Percentiles rank a stretch among this genome's conserved stretches.
phyloP scores from a whole-genome alignment of 2,329 filamentous ascomycete genomes.

The Leptographium procerum region DNA sequence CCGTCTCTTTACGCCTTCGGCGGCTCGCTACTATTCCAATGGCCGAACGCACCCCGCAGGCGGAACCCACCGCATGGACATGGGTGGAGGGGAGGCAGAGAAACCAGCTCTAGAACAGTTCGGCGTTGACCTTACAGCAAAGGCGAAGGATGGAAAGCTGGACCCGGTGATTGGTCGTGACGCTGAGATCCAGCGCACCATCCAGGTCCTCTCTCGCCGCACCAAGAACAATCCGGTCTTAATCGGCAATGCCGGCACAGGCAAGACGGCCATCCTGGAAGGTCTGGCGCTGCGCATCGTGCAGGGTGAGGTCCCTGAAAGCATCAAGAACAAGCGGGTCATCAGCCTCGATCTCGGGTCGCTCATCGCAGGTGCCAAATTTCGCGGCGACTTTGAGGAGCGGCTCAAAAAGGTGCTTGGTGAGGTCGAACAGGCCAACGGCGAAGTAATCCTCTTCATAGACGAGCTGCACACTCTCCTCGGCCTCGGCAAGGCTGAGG shows the following conservation, averaged over 20 bases:
- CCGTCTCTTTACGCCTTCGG: slow-evolving; percentile 24
- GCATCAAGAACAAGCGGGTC: slow-evolving; percentile 87
- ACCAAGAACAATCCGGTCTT: slow-evolving; percentile 95
- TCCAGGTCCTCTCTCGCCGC: slow-evolving; percentile 81
- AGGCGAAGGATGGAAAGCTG: slow-evolving; percentile 77
- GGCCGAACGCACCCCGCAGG: slow-evolving; percentile 78
- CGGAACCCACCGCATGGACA: slow-evolving; percentile 87
- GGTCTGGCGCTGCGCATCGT: slow-evolving; percentile 85
- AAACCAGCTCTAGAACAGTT: slow-evolving; percentile 86
- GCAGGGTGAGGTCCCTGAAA: slow-evolving; percentile 85
- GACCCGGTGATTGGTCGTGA: slow-evolving; percentile 95
- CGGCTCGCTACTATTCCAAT: slow-evolving; percentile 49
- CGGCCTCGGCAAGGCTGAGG: slow-evolving; percentile 87
- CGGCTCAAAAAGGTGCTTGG: slow-evolving; percentile 80
- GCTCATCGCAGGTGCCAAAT: slow-evolving; percentile 91
- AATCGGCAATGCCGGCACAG: slow-evolving; percentile 84
- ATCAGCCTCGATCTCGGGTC: slow-evolving; percentile 80
- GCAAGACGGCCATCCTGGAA: slow-evolving; percentile 89
- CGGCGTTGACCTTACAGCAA: slow-evolving; percentile 78
- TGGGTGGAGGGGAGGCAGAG: slow-evolving; percentile 60
- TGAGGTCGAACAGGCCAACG: slow-evolving; percentile 81
- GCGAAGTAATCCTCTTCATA: slow-evolving; percentile 86
- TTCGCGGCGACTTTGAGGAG: slow-evolving; percentile 92
- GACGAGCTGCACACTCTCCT: slow-evolving; percentile 89
- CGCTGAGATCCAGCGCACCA: slow-evolving; percentile 82